These are phyloP conservation scores for Mycena pura DNA, from an alignment of 768 basidiomycete species.

Conservation along the genomic window DNA sequence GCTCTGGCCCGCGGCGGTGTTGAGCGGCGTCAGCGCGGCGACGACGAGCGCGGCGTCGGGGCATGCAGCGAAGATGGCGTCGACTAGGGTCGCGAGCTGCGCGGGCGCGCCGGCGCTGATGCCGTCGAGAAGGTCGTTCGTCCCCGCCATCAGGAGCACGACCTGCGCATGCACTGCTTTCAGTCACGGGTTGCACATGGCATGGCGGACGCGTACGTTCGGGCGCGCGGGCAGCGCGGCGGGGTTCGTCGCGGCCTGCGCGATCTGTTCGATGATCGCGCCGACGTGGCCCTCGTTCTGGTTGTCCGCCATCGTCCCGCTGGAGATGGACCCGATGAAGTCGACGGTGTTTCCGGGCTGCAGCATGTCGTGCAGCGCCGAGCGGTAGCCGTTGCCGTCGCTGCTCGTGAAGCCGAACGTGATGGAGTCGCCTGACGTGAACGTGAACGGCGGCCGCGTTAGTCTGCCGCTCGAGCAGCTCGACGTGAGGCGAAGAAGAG, in stretches of 20 bases:
- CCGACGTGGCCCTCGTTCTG: constrained; percentile 25
- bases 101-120: background rate
- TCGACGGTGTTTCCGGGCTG: constrained; percentile 23
- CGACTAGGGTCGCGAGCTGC: constrained; percentile 10
- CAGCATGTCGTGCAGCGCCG: constrained; percentile 10
- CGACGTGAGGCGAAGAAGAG: too few species aligned
- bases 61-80: constrained; percentile 10
- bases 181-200: too few species aligned
- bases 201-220: background rate
- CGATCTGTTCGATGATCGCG: constrained; percentile 20
- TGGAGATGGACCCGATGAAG: constrained; percentile 23
- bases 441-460: too few species aligned
- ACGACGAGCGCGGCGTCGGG: constrained; percentile 22
- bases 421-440: constrained; percentile 21
- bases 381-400: constrained; percentile 27
- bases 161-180: constrained; percentile 7
- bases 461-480: too few species aligned
- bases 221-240: constrained; percentile 11
- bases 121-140: constrained; percentile 16
- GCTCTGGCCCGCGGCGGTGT: background rate
- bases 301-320: constrained; percentile 26
- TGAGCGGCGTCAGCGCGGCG: constrained; percentile 15
- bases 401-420: constrained; percentile 15
- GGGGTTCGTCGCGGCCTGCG: constrained; percentile 1
- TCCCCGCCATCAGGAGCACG: constrained; percentile 27